phyloP scores from a whole-genome alignment of 2,329 filamentous ascomycete species.

The Capronia americana region DNA sequence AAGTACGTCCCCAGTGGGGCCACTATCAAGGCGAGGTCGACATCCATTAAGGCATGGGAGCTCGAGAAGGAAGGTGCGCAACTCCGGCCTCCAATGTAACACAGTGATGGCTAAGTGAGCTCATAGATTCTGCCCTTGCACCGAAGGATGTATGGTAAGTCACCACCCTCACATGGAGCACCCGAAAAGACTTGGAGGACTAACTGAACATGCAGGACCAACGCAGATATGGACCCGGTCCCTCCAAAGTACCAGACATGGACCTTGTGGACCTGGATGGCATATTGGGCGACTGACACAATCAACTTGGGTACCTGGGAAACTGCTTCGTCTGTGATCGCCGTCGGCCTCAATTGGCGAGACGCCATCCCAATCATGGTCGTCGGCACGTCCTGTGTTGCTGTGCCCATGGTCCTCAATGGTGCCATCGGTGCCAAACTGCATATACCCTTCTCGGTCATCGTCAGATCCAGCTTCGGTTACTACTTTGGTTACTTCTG shows the following conservation, averaged over 20 bases:
- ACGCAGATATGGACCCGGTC: conserved; percentile 57
- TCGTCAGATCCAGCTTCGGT: conserved; percentile 62
- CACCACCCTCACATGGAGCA: neutral
- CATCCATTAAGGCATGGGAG: conserved; percentile 54
- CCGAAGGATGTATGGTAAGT: conserved; percentile 55
- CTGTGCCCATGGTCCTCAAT: conserved; percentile 50
- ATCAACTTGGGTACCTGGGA: conserved; percentile 59
- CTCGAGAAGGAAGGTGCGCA: conserved; percentile 52
- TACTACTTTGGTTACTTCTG: conserved; percentile 64
- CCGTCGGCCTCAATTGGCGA: conserved; percentile 60
- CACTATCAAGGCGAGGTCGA: conserved; percentile 50
- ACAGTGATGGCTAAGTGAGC: neutral
- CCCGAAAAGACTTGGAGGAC: neutral
- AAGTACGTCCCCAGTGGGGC: conserved; percentile 45
- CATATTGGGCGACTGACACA: conserved; percentile 51
- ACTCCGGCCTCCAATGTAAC: neutral
- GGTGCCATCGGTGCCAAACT: conserved; percentile 58
- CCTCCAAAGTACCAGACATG: conserved; percentile 33
- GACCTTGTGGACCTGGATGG: conserved; percentile 49
- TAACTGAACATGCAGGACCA: conserved; percentile 56
- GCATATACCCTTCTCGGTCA: conserved; percentile 63
- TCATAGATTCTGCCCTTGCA: conserved; percentile 52
- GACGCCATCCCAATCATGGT: conserved; percentile 38
- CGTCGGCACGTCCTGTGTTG: conserved; percentile 39
- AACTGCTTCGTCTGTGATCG: conserved; percentile 57